These are phyloP conservation scores for Aspergillus biplanus DNA, from an alignment of 495 filamentous ascomycete species.

Conservation along the genomic window DNA sequence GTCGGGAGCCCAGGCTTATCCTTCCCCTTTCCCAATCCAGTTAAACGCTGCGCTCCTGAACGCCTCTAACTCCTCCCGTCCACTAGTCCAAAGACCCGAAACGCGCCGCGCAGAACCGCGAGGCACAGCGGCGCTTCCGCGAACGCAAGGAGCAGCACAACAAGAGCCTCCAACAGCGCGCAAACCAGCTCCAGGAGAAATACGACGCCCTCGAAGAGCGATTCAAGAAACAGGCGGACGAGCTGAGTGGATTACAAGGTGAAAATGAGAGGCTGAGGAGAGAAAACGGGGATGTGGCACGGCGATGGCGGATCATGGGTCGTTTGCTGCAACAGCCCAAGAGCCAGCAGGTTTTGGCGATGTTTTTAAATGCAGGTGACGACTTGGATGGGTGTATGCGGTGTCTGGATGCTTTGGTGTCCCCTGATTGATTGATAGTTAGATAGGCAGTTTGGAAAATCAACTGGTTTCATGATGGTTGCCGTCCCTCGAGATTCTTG, in stretches of 20 bases:
- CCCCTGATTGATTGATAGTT: neutral
- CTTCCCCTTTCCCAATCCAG: neutral
- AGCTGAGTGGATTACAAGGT: neutral
- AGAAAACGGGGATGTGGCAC: neutral
- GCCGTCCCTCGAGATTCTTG: neutral
- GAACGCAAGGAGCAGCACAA: constrained; percentile 12
- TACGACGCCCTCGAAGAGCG: constrained; percentile 1
- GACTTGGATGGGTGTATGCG: constrained; percentile 6
- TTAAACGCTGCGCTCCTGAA: neutral
- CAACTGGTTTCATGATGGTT: neutral
- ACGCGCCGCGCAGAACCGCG: constrained; percentile 12
- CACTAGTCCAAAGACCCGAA: neutral
- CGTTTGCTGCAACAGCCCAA: constrained; percentile 10
- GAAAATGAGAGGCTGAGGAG: neutral
- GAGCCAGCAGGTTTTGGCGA: constrained; percentile 6
- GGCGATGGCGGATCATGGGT: constrained; percentile 12
- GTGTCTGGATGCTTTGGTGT: constrained; percentile 9
- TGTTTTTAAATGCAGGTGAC: neutral
- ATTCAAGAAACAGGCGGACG: neutral
- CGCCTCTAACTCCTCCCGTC: too few species aligned
- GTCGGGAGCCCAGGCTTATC: neutral
- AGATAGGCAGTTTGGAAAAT: neutral
- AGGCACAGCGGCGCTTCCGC: constrained; percentile 16
- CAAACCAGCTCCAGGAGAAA: neutral
- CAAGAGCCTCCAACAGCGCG: constrained; percentile 7